These are phyloP conservation scores for Quercus tomentella DNA, from an alignment of 331 rosid genomes.

Conservation along the genomic window DNA sequence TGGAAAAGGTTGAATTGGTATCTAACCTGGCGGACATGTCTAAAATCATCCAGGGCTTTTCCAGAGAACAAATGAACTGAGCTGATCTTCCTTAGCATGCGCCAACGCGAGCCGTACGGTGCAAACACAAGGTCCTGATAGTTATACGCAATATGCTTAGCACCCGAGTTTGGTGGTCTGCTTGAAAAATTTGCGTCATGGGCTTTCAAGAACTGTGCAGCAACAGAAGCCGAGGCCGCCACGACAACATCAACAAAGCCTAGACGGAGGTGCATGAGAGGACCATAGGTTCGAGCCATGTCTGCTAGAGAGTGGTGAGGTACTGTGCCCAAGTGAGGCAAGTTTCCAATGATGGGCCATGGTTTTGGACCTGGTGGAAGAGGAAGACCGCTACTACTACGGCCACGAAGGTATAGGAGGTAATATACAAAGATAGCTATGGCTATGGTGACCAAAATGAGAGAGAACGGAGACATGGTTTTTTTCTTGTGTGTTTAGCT, in stretches of 20 bases:
- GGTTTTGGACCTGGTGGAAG: slow-evolving; percentile 83
- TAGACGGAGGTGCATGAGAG: slow-evolving; percentile 67
- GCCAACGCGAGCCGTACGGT: slow-evolving; percentile 83
- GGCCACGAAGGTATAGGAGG: slow-evolving; percentile 1
- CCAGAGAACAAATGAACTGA: slow-evolving; percentile 77
- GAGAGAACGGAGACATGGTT: slow-evolving; percentile 17
- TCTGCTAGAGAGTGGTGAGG: slow-evolving; percentile 73
- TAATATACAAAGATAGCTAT: slow-evolving; percentile 16
- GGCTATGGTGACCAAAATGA: neutral
- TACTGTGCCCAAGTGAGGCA: slow-evolving; percentile 58
- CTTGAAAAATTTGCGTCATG: slow-evolving; percentile 69
- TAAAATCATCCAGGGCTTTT: slow-evolving; percentile 69
- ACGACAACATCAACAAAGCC: slow-evolving; percentile 68
- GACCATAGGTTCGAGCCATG: slow-evolving; percentile 59
- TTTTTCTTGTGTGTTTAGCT: too few relatives aligned
- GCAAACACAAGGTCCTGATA: slow-evolving; percentile 80
- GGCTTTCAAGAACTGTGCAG: slow-evolving; percentile 58
- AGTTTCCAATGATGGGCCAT: slow-evolving; percentile 80
- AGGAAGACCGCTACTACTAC: slow-evolving; percentile 12
- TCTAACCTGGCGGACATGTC: slow-evolving; percentile 66
- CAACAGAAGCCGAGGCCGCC: slow-evolving; percentile 69
- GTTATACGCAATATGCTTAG: slow-evolving; percentile 61
- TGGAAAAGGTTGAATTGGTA: too few relatives aligned
- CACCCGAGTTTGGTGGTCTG: slow-evolving; percentile 83
- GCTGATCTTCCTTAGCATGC: slow-evolving; percentile 67